Conservation (phyloP, 257 asterid genomes). For the Solanum medicagineum region DNA sequence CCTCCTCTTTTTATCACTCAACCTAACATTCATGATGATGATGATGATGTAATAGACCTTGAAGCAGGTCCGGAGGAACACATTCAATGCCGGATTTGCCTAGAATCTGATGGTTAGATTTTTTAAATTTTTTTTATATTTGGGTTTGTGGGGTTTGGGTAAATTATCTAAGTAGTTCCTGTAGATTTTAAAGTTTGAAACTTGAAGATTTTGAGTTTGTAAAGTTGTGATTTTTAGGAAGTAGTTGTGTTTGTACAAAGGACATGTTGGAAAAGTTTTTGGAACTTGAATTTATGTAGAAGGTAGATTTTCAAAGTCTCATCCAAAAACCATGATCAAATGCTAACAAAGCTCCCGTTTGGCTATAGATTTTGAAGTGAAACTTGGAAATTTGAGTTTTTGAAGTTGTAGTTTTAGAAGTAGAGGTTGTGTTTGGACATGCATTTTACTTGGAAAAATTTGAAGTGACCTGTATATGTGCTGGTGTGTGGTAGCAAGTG, state of each 20-base stretch:
- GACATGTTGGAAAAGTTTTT: neutral
- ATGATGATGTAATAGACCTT: constrained; percentile 39
- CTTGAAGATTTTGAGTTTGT: neutral
- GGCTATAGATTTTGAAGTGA: too few relatives aligned
- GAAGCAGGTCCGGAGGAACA: constrained; percentile 94
- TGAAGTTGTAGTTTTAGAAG: too few relatives aligned
- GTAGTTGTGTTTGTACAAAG: neutral
- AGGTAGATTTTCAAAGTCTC: neutral
- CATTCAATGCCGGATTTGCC: constrained; percentile 97
- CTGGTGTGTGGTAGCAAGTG: too few relatives aligned
- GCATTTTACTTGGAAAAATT: too few relatives aligned
- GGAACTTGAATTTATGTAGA: neutral
- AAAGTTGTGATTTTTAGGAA: neutral
- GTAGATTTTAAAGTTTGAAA: neutral
- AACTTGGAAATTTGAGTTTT: too few relatives aligned
- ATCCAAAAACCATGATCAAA: neutral
- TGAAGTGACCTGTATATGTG: too few relatives aligned
- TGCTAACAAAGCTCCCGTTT: neutral
- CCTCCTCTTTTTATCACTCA: constrained; percentile 54
- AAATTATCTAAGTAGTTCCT: neutral
- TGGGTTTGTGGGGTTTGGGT: neutral
- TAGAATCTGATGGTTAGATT: constrained; percentile 68
- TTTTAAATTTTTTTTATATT: neutral
- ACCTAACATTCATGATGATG: constrained; percentile 24
- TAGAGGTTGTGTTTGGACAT: too few relatives aligned